Conservation (phyloP, 2,329 filamentous ascomycete species). For the Neonectria neomacrospora region DNA sequence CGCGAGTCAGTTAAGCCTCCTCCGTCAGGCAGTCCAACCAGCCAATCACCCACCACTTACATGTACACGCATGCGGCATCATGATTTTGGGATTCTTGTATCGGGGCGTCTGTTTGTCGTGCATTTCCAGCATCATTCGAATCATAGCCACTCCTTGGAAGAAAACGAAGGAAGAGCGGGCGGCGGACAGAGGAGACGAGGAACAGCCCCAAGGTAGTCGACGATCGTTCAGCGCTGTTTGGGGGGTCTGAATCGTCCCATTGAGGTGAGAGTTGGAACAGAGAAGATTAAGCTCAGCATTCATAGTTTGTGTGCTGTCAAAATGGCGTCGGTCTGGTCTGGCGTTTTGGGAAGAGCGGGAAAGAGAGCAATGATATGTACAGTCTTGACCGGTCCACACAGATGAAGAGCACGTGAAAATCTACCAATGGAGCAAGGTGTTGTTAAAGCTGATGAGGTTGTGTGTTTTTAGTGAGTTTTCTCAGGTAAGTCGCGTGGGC, state of each 20-base stretch:
- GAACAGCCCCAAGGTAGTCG: slow-evolving; percentile 4
- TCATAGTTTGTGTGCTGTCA: slow-evolving; percentile 34
- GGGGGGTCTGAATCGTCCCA: not conserved
- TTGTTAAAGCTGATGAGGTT: slow-evolving; percentile 2
- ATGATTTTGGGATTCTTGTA: slow-evolving; percentile 41
- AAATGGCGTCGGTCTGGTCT: slow-evolving; percentile 45
- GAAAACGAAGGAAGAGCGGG: slow-evolving; percentile 21
- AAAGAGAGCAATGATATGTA: slow-evolving; percentile 48
- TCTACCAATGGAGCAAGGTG: slow-evolving; percentile 37
- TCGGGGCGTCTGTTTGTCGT: slow-evolving; percentile 35
- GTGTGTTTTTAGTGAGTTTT: slow-evolving; percentile 6
- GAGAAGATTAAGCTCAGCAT: slow-evolving; percentile 35
- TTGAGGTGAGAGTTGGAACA: slow-evolving; percentile 24
- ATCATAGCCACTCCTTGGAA: slow-evolving; percentile 39
- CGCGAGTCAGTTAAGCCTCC: slow-evolving; percentile 20
- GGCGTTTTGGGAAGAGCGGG: slow-evolving; percentile 48
- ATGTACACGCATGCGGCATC: slow-evolving; percentile 39
- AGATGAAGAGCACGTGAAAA: slow-evolving; percentile 38
- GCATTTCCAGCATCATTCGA: slow-evolving; percentile 40
- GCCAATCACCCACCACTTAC: slow-evolving; percentile 24
- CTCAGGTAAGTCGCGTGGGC: slow-evolving; percentile 36
- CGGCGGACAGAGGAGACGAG: slow-evolving; percentile 6
- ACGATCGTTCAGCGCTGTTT: slow-evolving; percentile 9
- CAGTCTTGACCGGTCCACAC: slow-evolving; percentile 40
- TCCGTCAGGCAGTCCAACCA: slow-evolving; percentile 27